These are phyloP conservation scores for Balamuthia mandrillaris DNA, from an alignment of 208 protist genomes.

Conservation along the genomic window DNA sequence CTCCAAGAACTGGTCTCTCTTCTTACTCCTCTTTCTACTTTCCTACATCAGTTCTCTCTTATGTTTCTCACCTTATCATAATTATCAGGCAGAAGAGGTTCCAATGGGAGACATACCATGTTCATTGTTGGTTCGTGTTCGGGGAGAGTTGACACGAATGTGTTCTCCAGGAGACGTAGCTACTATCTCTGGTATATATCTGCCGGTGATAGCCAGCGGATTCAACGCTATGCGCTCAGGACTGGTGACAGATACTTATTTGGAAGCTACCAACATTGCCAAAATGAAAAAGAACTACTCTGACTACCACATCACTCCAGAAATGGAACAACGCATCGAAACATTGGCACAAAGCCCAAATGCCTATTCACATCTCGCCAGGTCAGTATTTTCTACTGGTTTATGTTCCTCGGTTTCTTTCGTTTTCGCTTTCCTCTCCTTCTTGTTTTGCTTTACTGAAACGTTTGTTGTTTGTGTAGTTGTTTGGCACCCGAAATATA, in stretches of 20 bases:
- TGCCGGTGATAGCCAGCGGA: slow-evolving; percentile 30
- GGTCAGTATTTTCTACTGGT: neutral
- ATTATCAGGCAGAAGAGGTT: slow-evolving; percentile 64
- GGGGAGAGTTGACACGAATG: slow-evolving; percentile 70
- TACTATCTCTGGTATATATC: slow-evolving; percentile 56
- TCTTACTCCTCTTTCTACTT: neutral
- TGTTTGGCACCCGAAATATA: slow-evolving; percentile 87
- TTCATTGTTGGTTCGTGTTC: slow-evolving; percentile 71
- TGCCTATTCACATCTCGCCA: neutral
- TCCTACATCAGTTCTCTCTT: neutral
- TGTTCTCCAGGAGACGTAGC: slow-evolving; percentile 76
- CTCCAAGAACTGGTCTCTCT: slow-evolving; percentile 75
- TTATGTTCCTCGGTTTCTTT: neutral
- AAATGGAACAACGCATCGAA: neutral
- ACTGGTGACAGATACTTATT: slow-evolving; percentile 78
- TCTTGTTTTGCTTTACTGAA: neutral
- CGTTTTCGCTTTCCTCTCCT: neutral
- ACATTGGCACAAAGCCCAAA: neutral
- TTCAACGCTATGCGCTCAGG: slow-evolving; percentile 69
- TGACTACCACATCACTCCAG: slow-evolving; percentile 17
- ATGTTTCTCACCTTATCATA: neutral
- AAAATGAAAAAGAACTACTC: slow-evolving; percentile 63
- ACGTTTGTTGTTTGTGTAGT: neutral
- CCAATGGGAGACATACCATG: slow-evolving; percentile 82
- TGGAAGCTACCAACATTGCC: slow-evolving; percentile 67